Evolutionary conservation across 2,329 filamentous ascomycete species (phyloP).

Genomic region (Herpotrichia juniperi): DNA sequence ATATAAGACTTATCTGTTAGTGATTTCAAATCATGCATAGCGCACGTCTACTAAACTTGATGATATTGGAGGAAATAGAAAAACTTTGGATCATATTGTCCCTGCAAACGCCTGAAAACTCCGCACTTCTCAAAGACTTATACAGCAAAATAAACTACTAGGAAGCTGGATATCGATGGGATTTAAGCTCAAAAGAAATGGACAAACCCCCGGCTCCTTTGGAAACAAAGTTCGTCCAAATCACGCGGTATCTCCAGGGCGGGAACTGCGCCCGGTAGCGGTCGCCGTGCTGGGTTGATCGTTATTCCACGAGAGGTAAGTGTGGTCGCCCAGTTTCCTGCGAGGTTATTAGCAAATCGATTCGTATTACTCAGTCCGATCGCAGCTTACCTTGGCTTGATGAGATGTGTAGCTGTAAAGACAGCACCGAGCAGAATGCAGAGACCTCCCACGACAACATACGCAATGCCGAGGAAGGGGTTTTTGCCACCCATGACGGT

Average conservation of each 20-base stretch:
- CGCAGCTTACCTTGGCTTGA: conserved; percentile 77
- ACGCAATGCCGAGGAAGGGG: conserved; percentile 94
- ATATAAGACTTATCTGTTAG: conserved; percentile 15
- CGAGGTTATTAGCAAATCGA: conserved; percentile 14
- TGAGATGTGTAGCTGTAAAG: conserved; percentile 88
- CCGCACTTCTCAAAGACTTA: conserved; percentile 28
- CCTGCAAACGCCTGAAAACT: conserved; percentile 32
- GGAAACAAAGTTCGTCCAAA: conserved; percentile 23
- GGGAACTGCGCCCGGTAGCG: conserved; percentile 50
- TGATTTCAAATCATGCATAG: conserved; percentile 9
- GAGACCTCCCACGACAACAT: conserved; percentile 89
- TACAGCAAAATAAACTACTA: conserved; percentile 36
- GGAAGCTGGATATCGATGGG: conserved; percentile 23
- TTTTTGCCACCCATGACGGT: conserved; percentile 96
- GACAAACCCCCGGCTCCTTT: conserved; percentile 20
- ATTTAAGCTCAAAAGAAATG: conserved; percentile 23
- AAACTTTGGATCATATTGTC: conserved; percentile 29
- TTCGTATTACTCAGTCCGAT: conserved; percentile 10
- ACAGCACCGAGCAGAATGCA: conserved; percentile 87
- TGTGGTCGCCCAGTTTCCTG: conserved; percentile 97
- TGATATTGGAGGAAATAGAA: conserved; percentile 16
- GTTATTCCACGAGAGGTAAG: conserved; percentile 95
- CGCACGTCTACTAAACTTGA: conserved; percentile 14
- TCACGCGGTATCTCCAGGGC: conserved; percentile 41
- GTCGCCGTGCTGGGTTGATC: conserved; percentile 65